phyloP scores from a whole-genome alignment of 2,329 filamentous ascomycete species.

The Aspergillus brunneoviolaceus region DNA sequence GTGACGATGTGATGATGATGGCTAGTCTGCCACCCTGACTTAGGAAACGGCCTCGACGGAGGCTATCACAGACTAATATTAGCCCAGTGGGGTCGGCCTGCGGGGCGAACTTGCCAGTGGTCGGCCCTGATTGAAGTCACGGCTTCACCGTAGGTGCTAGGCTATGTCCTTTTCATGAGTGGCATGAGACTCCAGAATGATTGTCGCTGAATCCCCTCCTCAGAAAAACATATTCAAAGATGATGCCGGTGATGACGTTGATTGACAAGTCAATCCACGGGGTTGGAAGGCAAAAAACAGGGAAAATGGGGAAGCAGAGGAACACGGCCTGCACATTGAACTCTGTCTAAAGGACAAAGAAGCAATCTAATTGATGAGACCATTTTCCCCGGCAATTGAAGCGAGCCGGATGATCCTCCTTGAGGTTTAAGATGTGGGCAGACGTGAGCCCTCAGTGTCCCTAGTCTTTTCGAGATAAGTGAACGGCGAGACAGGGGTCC shows the following conservation, averaged over 20 bases:
- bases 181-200: no score
- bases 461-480: neutral
- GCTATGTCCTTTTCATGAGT: neutral
- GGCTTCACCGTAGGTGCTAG: neutral
- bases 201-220: no score
- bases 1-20: neutral
- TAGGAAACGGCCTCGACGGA: neutral
- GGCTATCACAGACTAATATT: neutral
- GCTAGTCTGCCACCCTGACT: neutral
- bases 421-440: neutral
- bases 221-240: no score
- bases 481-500: constrained; percentile 7
- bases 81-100: constrained; percentile 1
- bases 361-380: no score
- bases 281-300: neutral
- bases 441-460: neutral
- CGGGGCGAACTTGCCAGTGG: constrained; percentile 4
- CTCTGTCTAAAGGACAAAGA: no score
- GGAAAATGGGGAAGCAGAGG: neutral
- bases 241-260: no score
- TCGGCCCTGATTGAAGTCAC: neutral
- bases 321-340: no score
- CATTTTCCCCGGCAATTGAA: neutral
- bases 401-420: neutral
- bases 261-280: neutral